A percentile compares a stretch with the other conserved stretches of the same genome.
Conservation (phyloP, 2,329 filamentous ascomycete species). For the Aspergillus thermomutatus region DNA sequence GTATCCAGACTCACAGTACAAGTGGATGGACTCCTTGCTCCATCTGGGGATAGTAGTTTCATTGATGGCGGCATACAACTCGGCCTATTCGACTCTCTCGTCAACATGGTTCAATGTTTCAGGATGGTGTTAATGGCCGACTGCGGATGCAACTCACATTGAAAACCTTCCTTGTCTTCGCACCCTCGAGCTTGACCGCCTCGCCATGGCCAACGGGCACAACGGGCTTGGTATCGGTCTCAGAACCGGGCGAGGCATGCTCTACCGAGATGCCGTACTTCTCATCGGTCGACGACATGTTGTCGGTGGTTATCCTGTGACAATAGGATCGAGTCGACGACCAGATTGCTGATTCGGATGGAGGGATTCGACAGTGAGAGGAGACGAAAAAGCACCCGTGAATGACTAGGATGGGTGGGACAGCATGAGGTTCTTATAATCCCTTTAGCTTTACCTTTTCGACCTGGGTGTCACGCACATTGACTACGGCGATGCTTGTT, state of each 20-base stretch:
- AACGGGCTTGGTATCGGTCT: background rate
- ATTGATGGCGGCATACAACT: constrained; percentile 47
- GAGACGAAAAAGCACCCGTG: background rate
- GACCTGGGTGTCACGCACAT: background rate
- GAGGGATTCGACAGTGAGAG: background rate
- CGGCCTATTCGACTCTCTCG: constrained; percentile 38
- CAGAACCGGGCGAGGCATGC: background rate
- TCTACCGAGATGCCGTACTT: background rate
- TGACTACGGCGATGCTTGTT: background rate
- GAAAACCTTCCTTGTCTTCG: constrained; percentile 41
- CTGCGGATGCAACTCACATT: constrained; percentile 33
- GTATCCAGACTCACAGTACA: constrained; percentile 24
- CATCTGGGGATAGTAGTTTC: constrained; percentile 42
- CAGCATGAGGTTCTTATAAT: background rate
- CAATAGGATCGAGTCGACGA: background rate
- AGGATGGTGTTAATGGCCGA: background rate
- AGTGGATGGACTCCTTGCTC: constrained; percentile 27
- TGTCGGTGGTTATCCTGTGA: background rate
- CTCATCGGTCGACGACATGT: background rate
- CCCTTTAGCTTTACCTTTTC: background rate
- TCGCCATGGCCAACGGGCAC: constrained; percentile 10
- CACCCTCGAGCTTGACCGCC: constrained; percentile 25
- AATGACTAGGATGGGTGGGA: background rate
- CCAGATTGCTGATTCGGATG: background rate
- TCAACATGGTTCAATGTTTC: background rate